Percentiles rank a stretch among this genome's conserved stretches.
These are phyloP conservation scores for Fusarium piperis DNA, from an alignment of 2,329 filamentous ascomycete genomes.

Conservation along the genomic window DNA sequence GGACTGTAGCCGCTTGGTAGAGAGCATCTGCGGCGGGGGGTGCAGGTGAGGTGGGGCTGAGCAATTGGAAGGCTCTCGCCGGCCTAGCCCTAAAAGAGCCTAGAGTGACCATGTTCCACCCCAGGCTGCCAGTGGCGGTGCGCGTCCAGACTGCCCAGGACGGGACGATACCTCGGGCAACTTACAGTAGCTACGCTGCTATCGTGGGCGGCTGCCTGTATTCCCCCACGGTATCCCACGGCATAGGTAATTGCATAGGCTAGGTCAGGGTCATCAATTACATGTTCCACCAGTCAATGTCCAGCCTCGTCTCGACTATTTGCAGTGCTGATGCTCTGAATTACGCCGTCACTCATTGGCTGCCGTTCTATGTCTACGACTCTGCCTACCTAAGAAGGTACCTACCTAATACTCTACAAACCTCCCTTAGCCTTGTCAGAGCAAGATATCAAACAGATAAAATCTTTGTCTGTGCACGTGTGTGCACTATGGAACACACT, in stretches of 20 bases:
- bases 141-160: conserved; percentile 29
- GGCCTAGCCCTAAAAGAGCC: conserved; percentile 9
- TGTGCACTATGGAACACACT: neutral
- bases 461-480: neutral
- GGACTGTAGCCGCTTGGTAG: conserved; percentile 9
- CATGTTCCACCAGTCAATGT: neutral
- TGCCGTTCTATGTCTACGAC: neutral
- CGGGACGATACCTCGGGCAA: neutral
- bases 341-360: neutral
- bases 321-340: neutral
- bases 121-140: conserved; percentile 29
- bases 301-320: neutral
- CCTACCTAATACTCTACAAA: neutral
- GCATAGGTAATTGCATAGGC: neutral
- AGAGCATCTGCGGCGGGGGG: neutral
- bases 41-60: conserved; percentile 20
- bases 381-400: neutral
- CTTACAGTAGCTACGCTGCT: neutral
- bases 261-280: neutral
- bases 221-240: neutral
- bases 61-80: conserved; percentile 16
- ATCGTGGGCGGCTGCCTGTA: neutral
- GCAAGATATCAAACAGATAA: neutral
- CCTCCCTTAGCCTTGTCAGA: neutral
- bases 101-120: conserved; percentile 23